A percentile compares a stretch with the other conserved stretches of the same genome.
Evolutionary conservation across 306 rosid species (phyloP).

Genomic region (Castanea sativa): DNA sequence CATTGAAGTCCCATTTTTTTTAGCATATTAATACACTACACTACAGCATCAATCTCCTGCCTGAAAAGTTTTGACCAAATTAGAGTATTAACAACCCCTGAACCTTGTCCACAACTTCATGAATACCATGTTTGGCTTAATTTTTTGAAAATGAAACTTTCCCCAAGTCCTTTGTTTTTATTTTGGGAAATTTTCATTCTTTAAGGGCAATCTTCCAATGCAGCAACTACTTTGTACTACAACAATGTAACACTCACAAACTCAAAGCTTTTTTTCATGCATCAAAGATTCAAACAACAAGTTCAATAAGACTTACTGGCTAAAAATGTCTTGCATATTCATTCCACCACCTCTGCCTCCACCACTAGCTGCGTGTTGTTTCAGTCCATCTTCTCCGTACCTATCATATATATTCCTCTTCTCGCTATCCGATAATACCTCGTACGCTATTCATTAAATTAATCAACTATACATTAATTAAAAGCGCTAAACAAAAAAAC

Average conservation of each 20-base stretch:
- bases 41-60: neutral
- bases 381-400: slow-evolving; percentile 93
- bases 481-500: neutral
- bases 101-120: neutral
- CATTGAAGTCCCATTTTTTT: neutral
- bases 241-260: neutral
- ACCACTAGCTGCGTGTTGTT: slow-evolving; percentile 95
- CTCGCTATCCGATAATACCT: slow-evolving; percentile 80
- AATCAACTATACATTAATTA: slow-evolving; percentile 21
- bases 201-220: neutral
- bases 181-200: neutral
- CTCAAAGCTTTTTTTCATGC: no score
- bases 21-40: neutral
- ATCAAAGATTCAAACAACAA: neutral
- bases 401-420: slow-evolving; percentile 83
- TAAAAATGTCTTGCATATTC: slow-evolving; percentile 87
- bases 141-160: neutral
- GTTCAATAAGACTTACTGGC: slow-evolving; percentile 49
- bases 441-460: slow-evolving; percentile 58
- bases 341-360: slow-evolving; percentile 89
- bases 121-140: neutral
- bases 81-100: neutral
- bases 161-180: neutral
- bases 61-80: neutral
- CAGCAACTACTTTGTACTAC: neutral